Conservation (phyloP, 2,329 filamentous ascomycete species). For the Aureobasidium uvarum region DNA sequence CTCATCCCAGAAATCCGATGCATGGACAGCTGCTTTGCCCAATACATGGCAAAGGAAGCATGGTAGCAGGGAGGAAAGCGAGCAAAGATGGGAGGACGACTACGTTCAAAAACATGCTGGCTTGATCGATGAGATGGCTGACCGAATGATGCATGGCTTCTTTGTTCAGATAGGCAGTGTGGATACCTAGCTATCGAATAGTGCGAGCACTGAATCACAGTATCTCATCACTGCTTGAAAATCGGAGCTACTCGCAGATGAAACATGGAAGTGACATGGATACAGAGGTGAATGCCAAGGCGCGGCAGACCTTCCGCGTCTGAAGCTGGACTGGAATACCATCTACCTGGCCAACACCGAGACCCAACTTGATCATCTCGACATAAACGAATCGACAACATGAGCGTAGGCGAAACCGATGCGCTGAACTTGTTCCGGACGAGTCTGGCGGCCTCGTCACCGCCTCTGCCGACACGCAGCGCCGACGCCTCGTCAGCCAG, state of each 20-base stretch:
- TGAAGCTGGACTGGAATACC: not conserved
- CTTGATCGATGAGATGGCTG: not conserved
- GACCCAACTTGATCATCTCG: conserved; percentile 1
- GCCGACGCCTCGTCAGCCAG: conserved; percentile 62
- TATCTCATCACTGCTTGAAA: not conserved
- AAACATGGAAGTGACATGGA: not conserved
- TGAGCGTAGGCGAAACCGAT: conserved; percentile 52
- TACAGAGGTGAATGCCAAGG: conserved; percentile 8
- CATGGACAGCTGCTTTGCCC: conserved; percentile 27
- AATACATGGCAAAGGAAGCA: conserved; percentile 27
- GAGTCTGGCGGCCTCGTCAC: conserved; percentile 68
- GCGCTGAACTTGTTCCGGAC: conserved; percentile 80
- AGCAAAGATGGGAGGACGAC: conserved; percentile 10
- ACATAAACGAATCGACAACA: conserved; percentile 34
- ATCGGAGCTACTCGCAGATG: not conserved
- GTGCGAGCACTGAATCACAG: not conserved
- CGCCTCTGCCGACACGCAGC: conserved; percentile 72
- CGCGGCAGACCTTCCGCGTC: conserved; percentile 18
- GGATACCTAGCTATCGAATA: not conserved
- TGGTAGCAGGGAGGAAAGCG: not conserved
- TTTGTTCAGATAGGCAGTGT: not conserved
- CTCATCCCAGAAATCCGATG: conserved; percentile 26
- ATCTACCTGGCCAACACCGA: conserved; percentile 2
- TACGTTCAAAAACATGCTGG: conserved; percentile 20
- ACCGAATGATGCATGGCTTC: not conserved